Evolutionary conservation across 768 basidiomycete genomes (phyloP), one percentile per base, ranked within the genome.

Genomic region (Crucibulum laeve): DNA sequence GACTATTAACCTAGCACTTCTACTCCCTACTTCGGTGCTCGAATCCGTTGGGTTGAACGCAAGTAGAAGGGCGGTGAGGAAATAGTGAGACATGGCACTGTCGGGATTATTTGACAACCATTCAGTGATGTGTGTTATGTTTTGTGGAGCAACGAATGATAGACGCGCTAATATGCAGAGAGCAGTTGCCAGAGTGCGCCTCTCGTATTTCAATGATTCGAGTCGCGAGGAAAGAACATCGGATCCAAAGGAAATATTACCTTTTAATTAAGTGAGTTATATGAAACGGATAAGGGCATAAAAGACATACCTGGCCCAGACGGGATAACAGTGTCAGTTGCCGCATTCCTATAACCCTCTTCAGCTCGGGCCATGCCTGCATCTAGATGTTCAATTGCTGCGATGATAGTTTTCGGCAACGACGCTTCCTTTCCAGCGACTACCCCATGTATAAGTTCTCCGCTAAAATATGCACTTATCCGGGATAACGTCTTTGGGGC

Each of bases 191-290:
- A 92, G 73, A 38, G 73, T 69, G 8, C 85, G 76, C 49, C 89
- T 74, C 55, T 92, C 88, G 42, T 82, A 82, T 54, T 76, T 79
- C 39, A 93, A 69, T 0, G 84, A 87, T 25, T 87, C 81, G 52
- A 79, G 76, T 23, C 87, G 79, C 28, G 83, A 78, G 38, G 71
- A 76, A 1, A 86, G 68, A 46, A 89, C 70, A 47, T 87, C 84
- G 36, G 71, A 73, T 5, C 87, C 86, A 34, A 92, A 64, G 2
- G 68, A 61, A 4, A 75, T 68, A 40, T 60, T 62, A 33, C 69
- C 77, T 80, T 8, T 5, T 33, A 21, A 24, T 8, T 17, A 10
- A 22, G 32, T 34, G 8, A 22, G 38, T 8, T 18, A 10, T 43
- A 36, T 30, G 14, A n/a, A 17, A 30, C 10, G 40, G 4, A 26